These are phyloP conservation scores for Hyphopichia fennica DNA, from an alignment of 1,139 yeast genomes.

Conservation along the genomic window DNA sequence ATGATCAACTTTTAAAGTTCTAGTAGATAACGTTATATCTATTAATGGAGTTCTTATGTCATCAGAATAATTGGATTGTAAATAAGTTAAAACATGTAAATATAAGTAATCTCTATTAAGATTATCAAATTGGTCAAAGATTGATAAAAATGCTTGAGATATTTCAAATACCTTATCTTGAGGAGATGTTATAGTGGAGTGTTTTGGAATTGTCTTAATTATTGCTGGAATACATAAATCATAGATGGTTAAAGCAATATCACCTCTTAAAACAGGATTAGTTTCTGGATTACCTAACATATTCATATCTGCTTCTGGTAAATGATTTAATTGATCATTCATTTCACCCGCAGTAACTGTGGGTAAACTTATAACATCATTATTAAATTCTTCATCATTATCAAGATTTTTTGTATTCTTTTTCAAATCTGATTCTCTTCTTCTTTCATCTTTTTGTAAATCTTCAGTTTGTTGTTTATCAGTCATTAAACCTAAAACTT, in stretches of 20 bases:
- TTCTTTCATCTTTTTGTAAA: constrained; percentile 40
- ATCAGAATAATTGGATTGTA: constrained; percentile 39
- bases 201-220: constrained; percentile 29
- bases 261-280: constrained; percentile 90
- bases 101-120: constrained; percentile 69
- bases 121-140: constrained; percentile 67
- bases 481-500: constrained; percentile 73
- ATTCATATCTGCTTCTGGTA: constrained; percentile 87
- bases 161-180: constrained; percentile 43
- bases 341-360: constrained; percentile 49
- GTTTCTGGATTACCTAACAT: constrained; percentile 83
- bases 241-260: constrained; percentile 77
- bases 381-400: constrained; percentile 31
- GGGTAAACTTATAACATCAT: constrained; percentile 50
- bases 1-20: constrained; percentile 44
- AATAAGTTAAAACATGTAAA: constrained; percentile 58
- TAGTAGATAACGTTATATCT: constrained; percentile 67
- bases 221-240: constrained; percentile 67
- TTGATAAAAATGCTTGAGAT: constrained; percentile 45
- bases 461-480: constrained; percentile 68
- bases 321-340: constrained; percentile 62
- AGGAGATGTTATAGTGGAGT: constrained; percentile 23
- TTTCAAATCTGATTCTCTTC: constrained; percentile 17
- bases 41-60: constrained; percentile 47
- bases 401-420: constrained; percentile 16